Percentiles rank a stretch among this genome's conserved stretches.
Evolutionary conservation across 208 protist genomes (phyloP).

Genomic region (Acanthamoeba lenticulata): DNA sequence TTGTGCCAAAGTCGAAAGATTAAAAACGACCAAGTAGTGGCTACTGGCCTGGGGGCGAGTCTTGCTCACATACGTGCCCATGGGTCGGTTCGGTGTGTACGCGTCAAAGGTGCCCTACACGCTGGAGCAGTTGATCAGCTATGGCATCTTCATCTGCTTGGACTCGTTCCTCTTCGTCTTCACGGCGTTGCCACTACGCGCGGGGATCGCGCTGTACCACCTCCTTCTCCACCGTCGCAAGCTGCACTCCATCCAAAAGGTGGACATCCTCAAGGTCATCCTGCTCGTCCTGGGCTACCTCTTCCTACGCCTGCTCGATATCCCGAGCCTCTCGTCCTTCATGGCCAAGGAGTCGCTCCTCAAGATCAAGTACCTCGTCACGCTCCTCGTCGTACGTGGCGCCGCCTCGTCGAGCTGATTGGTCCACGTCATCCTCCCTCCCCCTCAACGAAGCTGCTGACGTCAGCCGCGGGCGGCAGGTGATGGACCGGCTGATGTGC

Average conservation of each 20-base stretch:
- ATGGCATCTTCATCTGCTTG: conserved; percentile 1
- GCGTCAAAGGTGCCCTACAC: background rate
- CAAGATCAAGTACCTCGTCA: conserved; percentile 5
- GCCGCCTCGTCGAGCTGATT: background rate
- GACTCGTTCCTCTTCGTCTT: conserved; percentile 40
- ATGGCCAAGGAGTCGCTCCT: background rate
- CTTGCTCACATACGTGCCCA: background rate
- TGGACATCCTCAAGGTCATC: background rate
- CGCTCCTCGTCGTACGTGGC: background rate
- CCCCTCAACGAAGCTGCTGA: background rate
- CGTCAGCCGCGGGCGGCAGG: background rate
- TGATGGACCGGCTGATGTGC: conserved; percentile 29
- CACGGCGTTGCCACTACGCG: background rate
- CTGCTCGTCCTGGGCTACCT: background rate
- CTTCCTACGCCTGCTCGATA: background rate
- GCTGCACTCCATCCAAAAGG: conserved; percentile 16
- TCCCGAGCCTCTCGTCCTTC: background rate
- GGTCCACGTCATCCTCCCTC: background rate
- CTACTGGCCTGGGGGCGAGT: too few species aligned
- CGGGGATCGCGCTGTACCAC: background rate
- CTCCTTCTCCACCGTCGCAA: background rate
- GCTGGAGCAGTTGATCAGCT: background rate
- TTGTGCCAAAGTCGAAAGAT: too few species aligned
- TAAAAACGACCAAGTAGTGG: too few species aligned
- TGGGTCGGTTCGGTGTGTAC: background rate